Conservation (phyloP, 305 asterid species). For the Andrographis paniculata region DNA sequence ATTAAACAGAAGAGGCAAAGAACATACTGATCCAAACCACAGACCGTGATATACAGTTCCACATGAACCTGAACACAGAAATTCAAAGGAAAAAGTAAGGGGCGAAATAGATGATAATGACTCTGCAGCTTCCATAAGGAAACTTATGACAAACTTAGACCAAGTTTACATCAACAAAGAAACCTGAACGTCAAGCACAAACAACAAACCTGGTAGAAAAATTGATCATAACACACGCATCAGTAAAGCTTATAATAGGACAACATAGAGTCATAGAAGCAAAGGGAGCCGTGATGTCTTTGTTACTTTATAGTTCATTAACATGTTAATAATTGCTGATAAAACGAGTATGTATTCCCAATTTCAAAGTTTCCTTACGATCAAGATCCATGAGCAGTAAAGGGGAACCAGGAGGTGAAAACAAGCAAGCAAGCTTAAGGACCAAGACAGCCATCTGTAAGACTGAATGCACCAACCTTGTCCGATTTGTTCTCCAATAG, state of each 20-base stretch:
- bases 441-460: slow-evolving; percentile 3
- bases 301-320: too few relatives aligned
- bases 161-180: too few relatives aligned
- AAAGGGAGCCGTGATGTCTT: too few relatives aligned
- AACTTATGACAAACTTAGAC: too few relatives aligned
- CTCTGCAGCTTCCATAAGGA: slow-evolving; percentile 35
- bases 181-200: neutral
- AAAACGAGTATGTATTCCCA: neutral
- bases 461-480: slow-evolving; percentile 51
- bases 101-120: slow-evolving; percentile 33
- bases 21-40: slow-evolving; percentile 99
- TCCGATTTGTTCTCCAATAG: slow-evolving; percentile 89
- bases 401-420: slow-evolving; percentile 4
- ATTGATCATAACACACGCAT: too few relatives aligned
- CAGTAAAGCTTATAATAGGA: too few relatives aligned
- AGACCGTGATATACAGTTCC: slow-evolving; percentile 96
- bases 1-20: slow-evolving; percentile 33
- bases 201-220: too few relatives aligned
- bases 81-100: slow-evolving; percentile 24
- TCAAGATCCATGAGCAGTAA: slow-evolving; percentile 9
- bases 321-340: too few relatives aligned
- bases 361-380: slow-evolving; percentile 14
- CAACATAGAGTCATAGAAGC: too few relatives aligned
- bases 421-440: slow-evolving; percentile 11
- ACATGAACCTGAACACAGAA: slow-evolving; percentile 76